These are phyloP conservation scores for Myxozyma kluyveri DNA, from an alignment of 805 yeast genomes.

Conservation along the genomic window DNA sequence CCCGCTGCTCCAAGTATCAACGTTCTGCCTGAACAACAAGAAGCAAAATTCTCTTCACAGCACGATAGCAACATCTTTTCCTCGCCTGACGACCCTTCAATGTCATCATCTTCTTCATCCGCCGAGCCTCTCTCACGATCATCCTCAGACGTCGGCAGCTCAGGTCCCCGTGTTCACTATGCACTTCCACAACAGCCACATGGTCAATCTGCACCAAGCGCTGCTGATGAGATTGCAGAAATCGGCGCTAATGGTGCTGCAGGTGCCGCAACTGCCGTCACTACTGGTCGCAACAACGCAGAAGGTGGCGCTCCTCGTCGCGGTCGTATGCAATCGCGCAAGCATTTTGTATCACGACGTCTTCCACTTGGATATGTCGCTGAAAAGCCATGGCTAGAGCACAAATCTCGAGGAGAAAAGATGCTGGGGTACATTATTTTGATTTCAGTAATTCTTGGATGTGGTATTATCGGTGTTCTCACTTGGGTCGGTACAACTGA, in stretches of 20 bases:
- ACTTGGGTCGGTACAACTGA: conserved; percentile 23
- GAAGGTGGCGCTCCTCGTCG: neutral
- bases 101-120: neutral
- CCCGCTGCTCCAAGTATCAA: neutral
- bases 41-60: too few relatives aligned
- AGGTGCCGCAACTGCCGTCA: neutral
- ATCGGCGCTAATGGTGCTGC: neutral
- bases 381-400: conserved; percentile 26
- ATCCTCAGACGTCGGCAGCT: too few relatives aligned
- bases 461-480: conserved; percentile 14
- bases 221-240: neutral
- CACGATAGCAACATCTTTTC: too few relatives aligned
- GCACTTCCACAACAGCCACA: too few relatives aligned
- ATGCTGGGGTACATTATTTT: conserved; percentile 4
- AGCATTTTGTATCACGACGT: conserved; percentile 19
- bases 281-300: neutral
- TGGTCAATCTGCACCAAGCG: too few relatives aligned
- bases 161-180: too few relatives aligned
- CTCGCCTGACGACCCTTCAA: too few relatives aligned
- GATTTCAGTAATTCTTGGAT: conserved; percentile 8
- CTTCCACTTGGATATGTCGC: conserved; percentile 18
- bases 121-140: neutral
- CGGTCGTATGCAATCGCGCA: conserved; percentile 10
- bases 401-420: conserved; percentile 12
- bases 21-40: too few relatives aligned